These are phyloP conservation scores for Massariosphaeria phaeospora DNA, from an alignment of 495 filamentous ascomycete genomes.

Conservation along the genomic window DNA sequence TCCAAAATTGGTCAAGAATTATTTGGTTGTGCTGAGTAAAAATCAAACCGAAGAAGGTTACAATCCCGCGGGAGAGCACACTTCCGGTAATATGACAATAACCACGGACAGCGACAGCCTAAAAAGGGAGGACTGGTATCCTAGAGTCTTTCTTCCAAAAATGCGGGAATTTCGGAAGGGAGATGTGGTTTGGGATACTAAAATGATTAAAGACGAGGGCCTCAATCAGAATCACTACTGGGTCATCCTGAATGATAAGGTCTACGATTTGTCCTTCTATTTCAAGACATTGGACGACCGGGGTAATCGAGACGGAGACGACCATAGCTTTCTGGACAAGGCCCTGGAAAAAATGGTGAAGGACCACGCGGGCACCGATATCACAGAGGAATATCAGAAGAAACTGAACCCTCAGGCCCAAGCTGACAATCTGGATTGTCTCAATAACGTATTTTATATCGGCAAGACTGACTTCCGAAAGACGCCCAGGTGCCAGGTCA, in stretches of 20 bases:
- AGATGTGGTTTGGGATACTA: conserved; percentile 62
- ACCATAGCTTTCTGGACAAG: conserved; percentile 64
- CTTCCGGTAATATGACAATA: conserved; percentile 55
- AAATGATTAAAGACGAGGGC: conserved; percentile 58
- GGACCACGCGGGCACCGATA: conserved; percentile 70
- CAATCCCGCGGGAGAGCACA: conserved; percentile 60
- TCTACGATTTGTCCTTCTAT: conserved; percentile 92
- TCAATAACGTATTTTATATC: conserved; percentile 76
- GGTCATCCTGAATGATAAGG: conserved; percentile 65
- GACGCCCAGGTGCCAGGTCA: conserved; percentile 70
- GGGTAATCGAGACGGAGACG: conserved; percentile 43
- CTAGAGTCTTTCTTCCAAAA: conserved; percentile 62
- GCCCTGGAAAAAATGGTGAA: conserved; percentile 60
- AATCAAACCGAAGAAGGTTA: conserved; percentile 57
- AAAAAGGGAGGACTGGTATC: conserved; percentile 68
- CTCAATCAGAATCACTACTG: conserved; percentile 64
- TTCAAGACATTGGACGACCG: conserved; percentile 59
- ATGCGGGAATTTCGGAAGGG: conserved; percentile 87
- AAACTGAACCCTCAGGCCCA: conserved; percentile 45
- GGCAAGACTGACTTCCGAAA: conserved; percentile 83
- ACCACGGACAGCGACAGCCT: conserved; percentile 54
- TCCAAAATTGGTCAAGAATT: conserved; percentile 54
- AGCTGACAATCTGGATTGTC: conserved; percentile 62
- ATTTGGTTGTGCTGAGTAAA: conserved; percentile 48
- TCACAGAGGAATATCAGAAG: conserved; percentile 60